A percentile compares a stretch with the other conserved stretches of the same genome.
Conservation (phyloP, 768 basidiomycete genomes). For the Boletus bicolor region DNA sequence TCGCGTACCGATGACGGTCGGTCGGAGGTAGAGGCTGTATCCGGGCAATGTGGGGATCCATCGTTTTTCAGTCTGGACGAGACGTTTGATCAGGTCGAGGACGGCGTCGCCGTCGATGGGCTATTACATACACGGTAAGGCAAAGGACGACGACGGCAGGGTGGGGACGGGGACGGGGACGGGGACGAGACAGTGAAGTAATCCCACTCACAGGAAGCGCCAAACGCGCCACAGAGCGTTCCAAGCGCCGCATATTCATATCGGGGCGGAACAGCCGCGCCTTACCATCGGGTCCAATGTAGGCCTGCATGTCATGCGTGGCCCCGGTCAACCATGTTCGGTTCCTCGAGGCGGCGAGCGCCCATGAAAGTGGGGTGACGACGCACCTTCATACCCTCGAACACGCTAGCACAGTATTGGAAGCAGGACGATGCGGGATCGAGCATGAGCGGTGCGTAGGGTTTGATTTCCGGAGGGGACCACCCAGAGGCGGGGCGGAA, state of each 20-base stretch:
- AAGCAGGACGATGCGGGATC: constrained; percentile 56
- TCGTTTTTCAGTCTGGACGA: constrained; percentile 67
- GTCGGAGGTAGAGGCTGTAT: constrained; percentile 84
- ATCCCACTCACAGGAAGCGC: constrained; percentile 59
- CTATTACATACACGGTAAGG: constrained; percentile 11
- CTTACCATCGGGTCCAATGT: constrained; percentile 66
- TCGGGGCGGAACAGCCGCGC: constrained; percentile 80
- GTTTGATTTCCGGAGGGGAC: constrained; percentile 70
- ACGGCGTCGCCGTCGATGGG: constrained; percentile 46
- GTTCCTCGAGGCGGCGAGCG: not conserved
- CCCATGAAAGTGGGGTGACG: not conserved
- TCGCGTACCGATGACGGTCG: constrained; percentile 59
- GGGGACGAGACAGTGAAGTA: too few species aligned
- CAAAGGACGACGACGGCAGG: too few species aligned
- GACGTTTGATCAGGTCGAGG: constrained; percentile 55
- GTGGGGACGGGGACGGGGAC: not conserved
- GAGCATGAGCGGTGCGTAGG: constrained; percentile 57
- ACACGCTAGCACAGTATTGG: constrained; percentile 58
- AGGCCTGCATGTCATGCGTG: constrained; percentile 47
- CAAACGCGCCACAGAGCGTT: constrained; percentile 62
- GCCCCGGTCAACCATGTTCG: not conserved
- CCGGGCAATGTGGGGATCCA: constrained; percentile 81
- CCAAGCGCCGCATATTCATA: constrained; percentile 81
- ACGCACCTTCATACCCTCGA: constrained; percentile 67
- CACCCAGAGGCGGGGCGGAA: constrained; percentile 65